Evolutionary conservation across 164 flowering plant genomes (phyloP), one percentile per base, ranked within the genome.

Genomic region (Aristolochia californica): DNA sequence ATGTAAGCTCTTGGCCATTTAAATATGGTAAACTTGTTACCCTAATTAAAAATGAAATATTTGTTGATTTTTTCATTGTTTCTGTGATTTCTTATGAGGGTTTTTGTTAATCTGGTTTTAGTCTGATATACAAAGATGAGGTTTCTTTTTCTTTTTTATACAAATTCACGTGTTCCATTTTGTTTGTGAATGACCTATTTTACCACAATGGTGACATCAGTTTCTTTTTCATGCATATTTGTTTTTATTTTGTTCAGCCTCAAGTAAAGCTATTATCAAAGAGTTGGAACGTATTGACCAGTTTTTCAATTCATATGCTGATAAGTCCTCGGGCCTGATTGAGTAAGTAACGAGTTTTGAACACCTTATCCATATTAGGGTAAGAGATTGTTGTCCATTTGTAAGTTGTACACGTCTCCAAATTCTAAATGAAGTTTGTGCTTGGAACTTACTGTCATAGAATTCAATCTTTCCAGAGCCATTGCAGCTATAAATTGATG

Each of bases 251-350:
- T 51, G 65, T 45, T 70, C 80, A 89, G 91, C 89, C 16, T 69
- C 95, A 55, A 75, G 81, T 68, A 87, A 78, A 78, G 88, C 91
- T 20, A 66, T 70, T 30, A 56, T 64, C 43, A 89, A 83, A 66
- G 95, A 87, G 75, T 57, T 75, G 75, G 91, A 83, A 52, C 77
- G 85, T 11, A 79, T 85, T 49, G 96, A 83, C 62, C 77, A 72
- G 3, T 59, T 88, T 25, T 85, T 85, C 62, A 59, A 71, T 62
- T 59, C 78, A n/a, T 83, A 85, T 72, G 82, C 82, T 23, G 74
- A 76, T 66, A 67, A 51, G 22, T 65, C 79, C 25, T 75, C 80
- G 45, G 75, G 72, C 62, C 30, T 79, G 74, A 81, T 83, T 45
- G 89, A 83, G 87, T 85, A 78, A 75, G 85, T 80, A 5, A 13